A percentile compares a stretch with the other conserved stretches of the same genome.
Evolutionary conservation across 805 yeast species (phyloP).

Genomic region (Candida oleophila): DNA sequence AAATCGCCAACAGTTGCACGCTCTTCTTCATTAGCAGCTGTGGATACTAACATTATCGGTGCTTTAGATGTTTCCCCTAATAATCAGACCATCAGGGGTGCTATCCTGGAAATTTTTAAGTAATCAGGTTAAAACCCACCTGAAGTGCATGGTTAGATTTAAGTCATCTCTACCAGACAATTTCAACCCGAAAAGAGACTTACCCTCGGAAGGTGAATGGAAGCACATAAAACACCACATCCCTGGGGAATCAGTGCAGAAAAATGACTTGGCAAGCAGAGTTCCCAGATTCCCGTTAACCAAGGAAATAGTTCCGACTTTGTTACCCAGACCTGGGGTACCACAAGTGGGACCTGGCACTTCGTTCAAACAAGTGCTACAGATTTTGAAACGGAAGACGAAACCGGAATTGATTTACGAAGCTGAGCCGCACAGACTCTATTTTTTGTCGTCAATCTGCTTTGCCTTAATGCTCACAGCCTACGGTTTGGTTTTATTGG

Average conservation of each 20-base stretch:
- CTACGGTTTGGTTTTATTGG: constrained; percentile 64
- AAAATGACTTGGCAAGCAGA: constrained; percentile 52
- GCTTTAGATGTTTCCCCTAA: background rate
- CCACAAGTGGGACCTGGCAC: constrained; percentile 64
- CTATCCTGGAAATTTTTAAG: background rate
- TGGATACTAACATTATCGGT: too few relatives aligned
- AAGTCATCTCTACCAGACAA: constrained; percentile 30
- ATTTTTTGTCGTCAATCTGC: constrained; percentile 67
- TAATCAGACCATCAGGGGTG: background rate
- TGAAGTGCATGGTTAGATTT: constrained; percentile 9
- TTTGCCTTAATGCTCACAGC: constrained; percentile 66
- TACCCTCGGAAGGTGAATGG: constrained; percentile 42
- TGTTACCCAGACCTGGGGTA: constrained; percentile 73
- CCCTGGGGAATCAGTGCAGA: constrained; percentile 51
- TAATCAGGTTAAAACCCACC: background rate
- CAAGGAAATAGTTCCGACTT: constrained; percentile 62
- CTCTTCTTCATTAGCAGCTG: too few relatives aligned
- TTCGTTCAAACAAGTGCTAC: constrained; percentile 61
- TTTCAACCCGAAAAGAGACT: constrained; percentile 26
- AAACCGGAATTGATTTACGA: constrained; percentile 78
- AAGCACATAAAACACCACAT: constrained; percentile 45
- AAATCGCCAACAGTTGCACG: too few relatives aligned
- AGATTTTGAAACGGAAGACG: constrained; percentile 49
- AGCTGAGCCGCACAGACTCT: constrained; percentile 78
- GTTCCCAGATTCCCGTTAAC: constrained; percentile 66